Percentiles rank a stretch among this genome's conserved stretches.
phyloP scores from a whole-genome alignment of 106 monocot genomes.

The Gastrodia elata region DNA sequence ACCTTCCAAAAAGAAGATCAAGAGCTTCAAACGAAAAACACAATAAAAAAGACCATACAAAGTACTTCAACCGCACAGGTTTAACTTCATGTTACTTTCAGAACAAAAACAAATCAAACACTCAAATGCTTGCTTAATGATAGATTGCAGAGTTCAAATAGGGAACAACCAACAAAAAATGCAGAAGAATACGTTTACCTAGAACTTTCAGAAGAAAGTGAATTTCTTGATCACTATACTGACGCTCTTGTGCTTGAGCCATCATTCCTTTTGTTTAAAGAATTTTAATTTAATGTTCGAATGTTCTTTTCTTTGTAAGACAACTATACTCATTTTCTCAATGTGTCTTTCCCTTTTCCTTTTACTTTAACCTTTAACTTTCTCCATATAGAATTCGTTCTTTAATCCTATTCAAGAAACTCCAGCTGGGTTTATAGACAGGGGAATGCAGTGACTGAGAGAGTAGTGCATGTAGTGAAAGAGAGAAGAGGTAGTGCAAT shows the following conservation, averaged over 20 bases:
- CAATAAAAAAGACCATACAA: background rate
- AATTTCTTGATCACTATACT: background rate
- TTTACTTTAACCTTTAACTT: slow-evolving; percentile 11
- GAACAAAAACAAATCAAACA: background rate
- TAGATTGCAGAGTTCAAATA: background rate
- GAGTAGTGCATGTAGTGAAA: background rate
- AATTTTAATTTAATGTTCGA: background rate
- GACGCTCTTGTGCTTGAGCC: background rate
- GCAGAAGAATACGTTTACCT: background rate
- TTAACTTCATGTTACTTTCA: background rate
- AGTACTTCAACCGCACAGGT: background rate
- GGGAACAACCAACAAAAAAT: background rate
- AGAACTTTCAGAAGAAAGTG: background rate
- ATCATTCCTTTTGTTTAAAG: background rate
- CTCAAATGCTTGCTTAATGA: background rate
- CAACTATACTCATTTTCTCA: background rate
- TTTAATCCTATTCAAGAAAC: slow-evolving; percentile 1
- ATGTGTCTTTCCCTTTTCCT: slow-evolving; percentile 2
- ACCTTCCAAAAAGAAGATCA: background rate
- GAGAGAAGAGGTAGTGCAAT: slow-evolving; percentile 5
- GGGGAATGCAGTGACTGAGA: background rate
- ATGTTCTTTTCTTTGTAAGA: background rate
- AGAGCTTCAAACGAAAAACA: background rate
- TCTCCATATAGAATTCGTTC: background rate
- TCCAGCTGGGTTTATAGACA: background rate